Evolutionary conservation across 257 asterid species (phyloP), one percentile per base, ranked within the genome.

Genomic region (Plantago elongata): DNA sequence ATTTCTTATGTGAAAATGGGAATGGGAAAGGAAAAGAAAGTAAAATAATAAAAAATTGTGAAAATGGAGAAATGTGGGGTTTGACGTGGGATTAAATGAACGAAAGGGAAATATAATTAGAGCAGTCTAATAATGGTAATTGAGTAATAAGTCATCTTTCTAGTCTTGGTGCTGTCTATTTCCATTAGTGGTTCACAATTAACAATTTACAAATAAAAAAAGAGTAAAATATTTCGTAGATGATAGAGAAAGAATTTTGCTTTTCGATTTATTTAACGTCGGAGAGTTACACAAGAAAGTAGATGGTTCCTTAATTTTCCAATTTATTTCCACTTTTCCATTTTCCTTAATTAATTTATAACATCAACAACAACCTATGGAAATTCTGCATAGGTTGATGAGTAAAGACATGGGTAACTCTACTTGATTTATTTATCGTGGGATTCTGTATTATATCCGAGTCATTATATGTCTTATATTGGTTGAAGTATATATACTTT

Each of bases 261-360:
- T 71, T 75, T 75, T 75, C 74, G 77, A 75, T 75, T 75, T 71
- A 68, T 77, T 60, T 75, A 75, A 75, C 80, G 76, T 75, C 73
- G 73, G 68, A 71, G 71, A 67, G 77, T 71, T 63, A 69, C 54
- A 71, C 59, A 67, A 62, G 77, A 75, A 67, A 75, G 66, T 34
- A 62, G 80, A 75, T 61, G 60, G 52, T 70, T 66, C 62, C 61
- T 51, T 51, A 40, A 48, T 68, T 46, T 29, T 18, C 52, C 56
- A 17, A 10, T 2, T 46, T 38, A 13, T 27, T 9, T 22, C 38
- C 11, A 12, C 14, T 44, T 51, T 60, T 66, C 11, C 51, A 34
- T 30, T 46, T 47, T 49, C 27, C 51, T 1, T 14, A 9, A 9
- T 45, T 45, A 45, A 45, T 45, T 34, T 4, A 6, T 56, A 57